A percentile compares a stretch with the other conserved stretches of the same genome.
Evolutionary conservation across 2,329 filamentous ascomycete genomes (phyloP).

Genomic region (Fusarium globosum): DNA sequence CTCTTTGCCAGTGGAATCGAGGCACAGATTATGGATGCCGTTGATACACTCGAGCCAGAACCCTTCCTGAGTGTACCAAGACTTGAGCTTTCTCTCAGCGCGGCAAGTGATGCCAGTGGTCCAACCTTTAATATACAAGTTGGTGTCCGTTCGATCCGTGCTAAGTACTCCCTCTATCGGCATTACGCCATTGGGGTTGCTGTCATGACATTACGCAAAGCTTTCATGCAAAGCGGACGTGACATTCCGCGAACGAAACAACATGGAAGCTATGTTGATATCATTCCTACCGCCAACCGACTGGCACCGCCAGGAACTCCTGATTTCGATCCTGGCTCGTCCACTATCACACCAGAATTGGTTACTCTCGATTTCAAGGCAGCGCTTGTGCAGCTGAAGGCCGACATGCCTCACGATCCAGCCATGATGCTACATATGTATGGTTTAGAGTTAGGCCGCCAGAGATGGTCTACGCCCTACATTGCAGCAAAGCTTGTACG

Average conservation of each 20-base stretch:
- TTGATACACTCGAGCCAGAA: constrained; percentile 85
- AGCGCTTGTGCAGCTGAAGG: constrained; percentile 86
- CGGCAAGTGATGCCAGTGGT: constrained; percentile 86
- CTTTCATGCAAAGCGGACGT: constrained; percentile 68
- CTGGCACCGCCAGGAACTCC: constrained; percentile 53
- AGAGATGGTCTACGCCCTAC: constrained; percentile 89
- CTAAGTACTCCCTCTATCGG: constrained; percentile 93
- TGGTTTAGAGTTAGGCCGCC: constrained; percentile 81
- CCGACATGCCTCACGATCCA: constrained; percentile 89
- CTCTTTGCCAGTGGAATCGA: constrained; percentile 87
- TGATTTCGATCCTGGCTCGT: constrained; percentile 49
- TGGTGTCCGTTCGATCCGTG: constrained; percentile 78
- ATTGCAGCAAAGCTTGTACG: constrained; percentile 80
- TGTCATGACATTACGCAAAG: constrained; percentile 76
- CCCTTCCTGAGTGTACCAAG: constrained; percentile 87
- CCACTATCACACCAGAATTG: constrained; percentile 67
- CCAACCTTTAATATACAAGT: constrained; percentile 90
- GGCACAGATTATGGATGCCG: constrained; percentile 88
- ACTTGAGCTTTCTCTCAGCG: constrained; percentile 88
- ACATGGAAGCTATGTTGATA: constrained; percentile 42
- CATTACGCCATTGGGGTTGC: constrained; percentile 92
- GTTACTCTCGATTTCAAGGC: constrained; percentile 85
- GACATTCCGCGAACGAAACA: constrained; percentile 52
- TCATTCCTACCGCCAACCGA: constrained; percentile 45
- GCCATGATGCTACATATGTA: constrained; percentile 91